Percentiles rank a stretch among this genome's conserved stretches.
phyloP scores from a whole-genome alignment of 345 rosid genomes.

The Murraya koenigii region DNA sequence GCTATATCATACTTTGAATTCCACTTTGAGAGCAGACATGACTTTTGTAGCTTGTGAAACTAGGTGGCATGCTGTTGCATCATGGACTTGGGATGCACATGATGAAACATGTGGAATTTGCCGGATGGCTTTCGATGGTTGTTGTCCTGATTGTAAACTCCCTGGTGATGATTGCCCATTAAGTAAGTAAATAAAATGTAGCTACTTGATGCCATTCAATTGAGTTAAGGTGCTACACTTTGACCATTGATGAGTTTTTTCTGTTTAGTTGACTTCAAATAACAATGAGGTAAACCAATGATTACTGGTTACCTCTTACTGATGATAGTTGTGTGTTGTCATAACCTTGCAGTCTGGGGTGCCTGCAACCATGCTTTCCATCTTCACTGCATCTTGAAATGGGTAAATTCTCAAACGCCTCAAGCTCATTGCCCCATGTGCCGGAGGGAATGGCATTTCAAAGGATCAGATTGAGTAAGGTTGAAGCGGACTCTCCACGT shows the following conservation, averaged over 20 bases:
- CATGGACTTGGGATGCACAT: constrained; percentile 98
- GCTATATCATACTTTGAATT: too few relatives aligned
- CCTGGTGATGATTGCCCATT: constrained; percentile 95
- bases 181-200: constrained; percentile 38
- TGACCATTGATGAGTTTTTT: not conserved
- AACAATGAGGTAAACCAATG: too few relatives aligned
- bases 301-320: not conserved
- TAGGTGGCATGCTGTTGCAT: constrained; percentile 96
- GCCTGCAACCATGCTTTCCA: constrained; percentile 80
- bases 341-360: constrained; percentile 53
- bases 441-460: constrained; percentile 78
- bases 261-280: not conserved
- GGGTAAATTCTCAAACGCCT: constrained; percentile 87
- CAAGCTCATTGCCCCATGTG: constrained; percentile 96
- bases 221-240: not conserved
- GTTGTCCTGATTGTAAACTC: constrained; percentile 88
- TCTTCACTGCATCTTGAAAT: constrained; percentile 92
- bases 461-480: constrained; percentile 29
- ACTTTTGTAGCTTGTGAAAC: not conserved
- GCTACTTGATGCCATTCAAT: not conserved
- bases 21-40: too few relatives aligned
- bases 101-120: constrained; percentile 97
- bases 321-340: not conserved
- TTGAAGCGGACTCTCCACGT: not conserved
- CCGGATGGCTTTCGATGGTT: constrained; percentile 95